These are phyloP conservation scores for Lodderomyces pseudojiufengensis DNA, from an alignment of 1,139 yeast species.

Conservation along the genomic window DNA sequence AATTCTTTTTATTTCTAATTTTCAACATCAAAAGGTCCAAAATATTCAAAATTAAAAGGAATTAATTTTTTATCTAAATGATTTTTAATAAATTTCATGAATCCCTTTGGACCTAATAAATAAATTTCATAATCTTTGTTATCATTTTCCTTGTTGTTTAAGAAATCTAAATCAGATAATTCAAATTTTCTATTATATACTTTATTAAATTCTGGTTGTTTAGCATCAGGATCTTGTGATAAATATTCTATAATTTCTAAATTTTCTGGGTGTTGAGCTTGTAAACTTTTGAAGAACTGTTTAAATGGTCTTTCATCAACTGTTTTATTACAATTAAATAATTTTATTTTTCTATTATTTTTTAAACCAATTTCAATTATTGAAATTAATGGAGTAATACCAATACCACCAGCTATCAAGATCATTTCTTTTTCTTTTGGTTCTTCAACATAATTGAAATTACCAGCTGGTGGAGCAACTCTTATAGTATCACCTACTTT, in stretches of 20 bases:
- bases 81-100: constrained; percentile 27
- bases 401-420: constrained; percentile 61
- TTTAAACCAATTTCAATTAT: constrained; percentile 40
- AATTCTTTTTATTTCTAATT: too few species aligned
- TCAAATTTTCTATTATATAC: constrained; percentile 10
- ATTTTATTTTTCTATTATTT: constrained; percentile 22
- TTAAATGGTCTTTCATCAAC: constrained; percentile 26
- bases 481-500: constrained; percentile 48
- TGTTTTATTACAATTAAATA: constrained; percentile 29
- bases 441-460: constrained; percentile 32
- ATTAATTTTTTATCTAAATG: constrained; percentile 11
- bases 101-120: constrained; percentile 34
- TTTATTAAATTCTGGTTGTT: constrained; percentile 9
- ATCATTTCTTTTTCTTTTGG: constrained; percentile 31
- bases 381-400: constrained; percentile 61
- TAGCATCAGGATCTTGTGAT: constrained; percentile 10
- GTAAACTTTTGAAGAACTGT: constrained; percentile 19
- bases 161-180: constrained; percentile 17
- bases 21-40: constrained; percentile 14
- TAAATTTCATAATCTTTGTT: constrained; percentile 20
- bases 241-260: constrained; percentile 23
- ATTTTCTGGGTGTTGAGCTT: constrained; percentile 15
- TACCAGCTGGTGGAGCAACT: constrained; percentile 62
- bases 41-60: constrained; percentile 14
- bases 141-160: too few species aligned